Evolutionary conservation across 441 rosid genomes (phyloP), one percentile per base, ranked within the genome.

Genomic region (Lepidium campestre): DNA sequence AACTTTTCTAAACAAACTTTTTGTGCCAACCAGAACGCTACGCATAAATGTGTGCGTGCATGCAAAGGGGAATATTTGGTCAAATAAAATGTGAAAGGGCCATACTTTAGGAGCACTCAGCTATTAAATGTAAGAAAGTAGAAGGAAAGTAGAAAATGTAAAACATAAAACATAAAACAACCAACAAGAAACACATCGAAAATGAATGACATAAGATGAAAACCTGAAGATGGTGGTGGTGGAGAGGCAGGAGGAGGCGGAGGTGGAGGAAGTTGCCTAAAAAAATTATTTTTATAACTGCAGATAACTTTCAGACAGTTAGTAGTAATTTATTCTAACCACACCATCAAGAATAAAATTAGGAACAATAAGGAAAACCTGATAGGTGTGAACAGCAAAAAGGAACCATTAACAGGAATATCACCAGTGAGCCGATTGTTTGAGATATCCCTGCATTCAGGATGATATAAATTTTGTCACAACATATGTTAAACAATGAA

Each of bases 371-470:
- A 49, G 66, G 60, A 22, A 50, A 72, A 90, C 98, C 98, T 88
- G 64, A 85, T 78, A 31, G 90, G 82, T 73, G 94, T 88, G 70
- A 90, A 90, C 10, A 83, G 80, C 4, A 86, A 77, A 80, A 93
- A 93, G 63, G 98, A 93, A 70, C 98, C 98, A 69, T 84, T 82
- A 52, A 80, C 71, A 3, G 97, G 98, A 76, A 81, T 46, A 63
- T 77, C 83, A 77, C 97, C 98, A 6, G 1, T 39, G 53, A 93
- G 82, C 2, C 1, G 1, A 79, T 93, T 90, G 76, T 82, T 76
- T 31, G 98, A 90, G 70, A 93, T 87, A 84, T 93, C 96, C 73
- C 96, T 93, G 83, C 71, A 86, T 76, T 80, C 35, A 75, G 17
- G 55, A 65, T 62, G 39, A 62, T 44, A 50, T 17, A 44, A 53